A percentile compares a stretch with the other conserved stretches of the same genome.
phyloP scores from a whole-genome alignment of 768 basidiomycete genomes.

The Trametes sanguinea region DNA sequence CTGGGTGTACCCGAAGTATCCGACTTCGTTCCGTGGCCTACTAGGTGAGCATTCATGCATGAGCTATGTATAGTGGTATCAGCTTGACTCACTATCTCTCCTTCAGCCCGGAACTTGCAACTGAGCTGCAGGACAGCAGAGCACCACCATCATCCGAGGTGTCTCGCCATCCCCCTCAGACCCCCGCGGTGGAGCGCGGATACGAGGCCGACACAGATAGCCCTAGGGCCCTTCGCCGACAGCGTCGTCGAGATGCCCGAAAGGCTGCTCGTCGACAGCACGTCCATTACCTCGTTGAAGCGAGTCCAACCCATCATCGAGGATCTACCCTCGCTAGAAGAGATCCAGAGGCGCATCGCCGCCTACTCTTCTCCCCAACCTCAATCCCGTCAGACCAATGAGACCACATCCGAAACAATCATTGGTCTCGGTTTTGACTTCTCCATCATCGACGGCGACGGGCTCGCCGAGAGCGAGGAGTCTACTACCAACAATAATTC shows the following conservation, averaged over 20 bases:
- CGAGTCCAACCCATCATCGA: neutral
- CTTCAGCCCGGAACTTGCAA: neutral
- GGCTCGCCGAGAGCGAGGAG: neutral
- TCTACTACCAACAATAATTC: too few relatives aligned
- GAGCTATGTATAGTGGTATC: too few relatives aligned
- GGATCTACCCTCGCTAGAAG: neutral
- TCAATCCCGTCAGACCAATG: neutral
- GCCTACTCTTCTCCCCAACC: neutral
- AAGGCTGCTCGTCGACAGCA: neutral
- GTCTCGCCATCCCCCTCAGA: neutral
- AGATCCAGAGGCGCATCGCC: neutral
- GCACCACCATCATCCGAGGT: neutral
- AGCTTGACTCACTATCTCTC: neutral
- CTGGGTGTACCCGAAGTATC: neutral
- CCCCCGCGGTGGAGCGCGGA: neutral
- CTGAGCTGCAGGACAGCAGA: neutral
- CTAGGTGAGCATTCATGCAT: constrained; percentile 3
- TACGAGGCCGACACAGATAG: constrained; percentile 11
- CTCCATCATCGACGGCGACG: neutral
- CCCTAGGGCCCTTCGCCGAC: neutral
- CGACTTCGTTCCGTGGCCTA: constrained; percentile 16
- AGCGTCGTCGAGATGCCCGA: neutral
- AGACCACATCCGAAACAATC: neutral
- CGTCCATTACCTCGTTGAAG: neutral
- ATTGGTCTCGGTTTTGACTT: neutral